phyloP scores from a whole-genome alignment of 2,329 filamentous ascomycete genomes.

The Thermothelomyces thermophilus region DNA sequence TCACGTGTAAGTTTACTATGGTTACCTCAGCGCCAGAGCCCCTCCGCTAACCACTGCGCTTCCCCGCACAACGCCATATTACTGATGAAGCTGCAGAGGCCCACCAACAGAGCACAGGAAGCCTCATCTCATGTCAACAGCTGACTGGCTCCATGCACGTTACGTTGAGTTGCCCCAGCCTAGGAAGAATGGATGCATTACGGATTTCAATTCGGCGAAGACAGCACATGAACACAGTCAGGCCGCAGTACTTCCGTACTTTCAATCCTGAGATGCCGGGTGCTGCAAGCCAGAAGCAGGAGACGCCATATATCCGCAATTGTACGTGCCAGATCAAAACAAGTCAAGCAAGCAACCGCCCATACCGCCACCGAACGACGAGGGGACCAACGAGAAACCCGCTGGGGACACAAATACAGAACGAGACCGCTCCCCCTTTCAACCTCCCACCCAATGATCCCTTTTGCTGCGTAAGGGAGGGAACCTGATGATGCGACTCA shows the following conservation, averaged over 20 bases:
- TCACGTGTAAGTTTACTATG: conserved; percentile 19
- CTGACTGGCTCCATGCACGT: too few relatives aligned
- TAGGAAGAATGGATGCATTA: too few relatives aligned
- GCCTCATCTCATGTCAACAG: too few relatives aligned
- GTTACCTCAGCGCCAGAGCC: conserved; percentile 5
- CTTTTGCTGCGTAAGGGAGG: background rate
- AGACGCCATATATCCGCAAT: background rate
- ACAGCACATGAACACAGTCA: background rate
- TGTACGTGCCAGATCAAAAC: background rate
- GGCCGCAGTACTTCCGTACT: too few relatives aligned
- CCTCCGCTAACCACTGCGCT: too few relatives aligned
- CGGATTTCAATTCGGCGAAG: too few relatives aligned
- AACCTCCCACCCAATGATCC: background rate
- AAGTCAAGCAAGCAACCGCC: background rate
- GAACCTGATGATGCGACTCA: background rate
- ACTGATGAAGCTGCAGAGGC: too few relatives aligned
- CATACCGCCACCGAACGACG: background rate
- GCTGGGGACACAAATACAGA: background rate
- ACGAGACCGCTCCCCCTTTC: background rate
- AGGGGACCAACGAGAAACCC: background rate
- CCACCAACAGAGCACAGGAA: too few relatives aligned
- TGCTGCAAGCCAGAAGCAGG: background rate
- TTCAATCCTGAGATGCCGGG: too few relatives aligned
- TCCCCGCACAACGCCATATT: too few relatives aligned
- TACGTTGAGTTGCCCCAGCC: too few relatives aligned